phyloP scores from a whole-genome alignment of 225 moss, liverwort and hornwort species.

The Rhytidiadelphus loreus region DNA sequence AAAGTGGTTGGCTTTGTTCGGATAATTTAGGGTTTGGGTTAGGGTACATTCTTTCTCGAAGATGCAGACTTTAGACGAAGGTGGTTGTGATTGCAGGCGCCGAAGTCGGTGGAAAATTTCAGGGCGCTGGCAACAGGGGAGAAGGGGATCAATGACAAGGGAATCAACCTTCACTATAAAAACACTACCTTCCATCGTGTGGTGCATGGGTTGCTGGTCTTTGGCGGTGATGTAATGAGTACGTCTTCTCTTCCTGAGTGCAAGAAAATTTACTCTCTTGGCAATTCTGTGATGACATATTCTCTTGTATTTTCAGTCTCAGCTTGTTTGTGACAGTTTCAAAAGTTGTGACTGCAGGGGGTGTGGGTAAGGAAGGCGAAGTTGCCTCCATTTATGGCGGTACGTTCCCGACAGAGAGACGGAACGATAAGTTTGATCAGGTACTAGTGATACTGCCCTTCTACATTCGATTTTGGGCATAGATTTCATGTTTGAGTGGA shows the following conservation, averaged over 20 bases:
- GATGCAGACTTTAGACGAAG: neutral
- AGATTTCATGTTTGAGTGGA: neutral
- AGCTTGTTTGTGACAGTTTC: neutral
- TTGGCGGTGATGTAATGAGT: constrained; percentile 63
- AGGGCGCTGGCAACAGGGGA: constrained; percentile 63
- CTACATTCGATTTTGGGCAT: neutral
- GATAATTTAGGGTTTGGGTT: neutral
- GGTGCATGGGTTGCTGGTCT: constrained; percentile 58
- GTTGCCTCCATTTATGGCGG: constrained; percentile 57
- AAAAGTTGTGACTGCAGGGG: constrained; percentile 20
- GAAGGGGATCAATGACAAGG: constrained; percentile 36
- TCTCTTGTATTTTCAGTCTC: neutral
- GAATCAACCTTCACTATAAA: constrained; percentile 54
- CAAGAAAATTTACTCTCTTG: neutral
- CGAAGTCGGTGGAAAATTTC: constrained; percentile 68
- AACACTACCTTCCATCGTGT: constrained; percentile 62
- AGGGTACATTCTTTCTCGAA: neutral
- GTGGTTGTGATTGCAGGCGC: constrained; percentile 28
- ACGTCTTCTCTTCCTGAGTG: neutral
- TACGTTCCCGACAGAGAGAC: constrained; percentile 40
- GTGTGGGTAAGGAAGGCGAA: constrained; percentile 44
- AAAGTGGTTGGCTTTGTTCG: neutral
- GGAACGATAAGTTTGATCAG: constrained; percentile 48
- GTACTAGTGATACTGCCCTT: neutral
- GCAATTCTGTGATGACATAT: neutral